Base-by-base conservation (phyloP, 2,329 filamentous ascomycete genomes). In the Pseudogymnoascus sp. region DNA sequence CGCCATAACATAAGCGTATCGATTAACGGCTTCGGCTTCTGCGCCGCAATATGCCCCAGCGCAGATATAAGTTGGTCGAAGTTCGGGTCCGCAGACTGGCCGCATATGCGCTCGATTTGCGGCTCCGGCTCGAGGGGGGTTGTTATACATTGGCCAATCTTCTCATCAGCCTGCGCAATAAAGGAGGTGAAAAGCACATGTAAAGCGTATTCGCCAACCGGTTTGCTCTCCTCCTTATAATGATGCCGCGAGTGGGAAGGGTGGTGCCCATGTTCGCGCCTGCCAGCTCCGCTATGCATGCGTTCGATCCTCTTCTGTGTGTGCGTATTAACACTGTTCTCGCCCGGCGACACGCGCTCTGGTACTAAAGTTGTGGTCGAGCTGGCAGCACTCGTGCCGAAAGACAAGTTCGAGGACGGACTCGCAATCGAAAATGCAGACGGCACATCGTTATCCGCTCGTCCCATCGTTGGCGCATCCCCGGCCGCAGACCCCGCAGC, bases 1-100 rank as follows among this genome's bases (percentile, higher is more conserved):
- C 95, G 87, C 95, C 95, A 99, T 34, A 96, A 83, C 91, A 99
- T 99, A 75, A 99, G 92, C 18, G 91, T 93, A 75, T 99, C 95
- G 71, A 99, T 97, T 61, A 99, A 78, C 4, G 92, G 90, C 73
- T 96, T 97, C 4, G 96, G 96, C 73, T 96, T 96, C 68, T 93
- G 89, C 65, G 91, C 90, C 62, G 93, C 91, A 71, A 99, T 96
- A 73, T 97, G 93, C 3, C 95, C 95, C 40, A 99, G 81, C 14
- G 96, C 95, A 29, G 88, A 86, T 67, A 99, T 96, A 70, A 96
- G 85, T 76, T 97, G 93, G 75, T 99, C 95, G 73, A 99, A 99
- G 10, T 85, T 86, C 1, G 88, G 83, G 73, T 99, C 95, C 42
- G 90, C 89, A 14, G 93, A 92, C 42, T 89, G 89, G 1, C 95